Evolutionary conservation across 805 yeast species (phyloP).

Genomic region (Candida maris): DNA sequence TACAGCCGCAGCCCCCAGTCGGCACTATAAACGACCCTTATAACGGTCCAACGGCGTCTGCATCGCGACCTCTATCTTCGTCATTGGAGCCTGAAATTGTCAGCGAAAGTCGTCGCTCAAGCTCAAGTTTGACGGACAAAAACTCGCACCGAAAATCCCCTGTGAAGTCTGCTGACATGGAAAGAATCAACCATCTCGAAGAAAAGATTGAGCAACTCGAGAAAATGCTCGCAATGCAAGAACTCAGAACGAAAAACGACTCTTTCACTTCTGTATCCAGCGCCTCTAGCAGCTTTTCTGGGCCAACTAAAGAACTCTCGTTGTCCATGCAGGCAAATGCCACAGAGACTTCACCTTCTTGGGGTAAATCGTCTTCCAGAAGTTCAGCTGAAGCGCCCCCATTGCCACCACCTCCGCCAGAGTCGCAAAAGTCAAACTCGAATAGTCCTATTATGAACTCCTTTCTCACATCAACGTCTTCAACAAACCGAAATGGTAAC

Average conservation of each 20-base stretch:
- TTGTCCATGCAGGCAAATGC: background rate
- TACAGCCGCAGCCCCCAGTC: too few species aligned
- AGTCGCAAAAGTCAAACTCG: conserved; percentile 20
- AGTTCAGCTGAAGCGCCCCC: conserved; percentile 21
- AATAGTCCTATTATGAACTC: conserved; percentile 25
- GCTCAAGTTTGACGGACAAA: background rate
- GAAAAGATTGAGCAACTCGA: conserved; percentile 31
- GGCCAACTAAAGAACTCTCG: conserved; percentile 3
- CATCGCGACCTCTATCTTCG: conserved; percentile 1
- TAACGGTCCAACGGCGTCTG: too few species aligned
- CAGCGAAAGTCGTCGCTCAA: background rate
- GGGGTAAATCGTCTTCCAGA: background rate
- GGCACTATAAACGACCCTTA: too few species aligned
- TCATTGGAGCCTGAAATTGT: background rate
- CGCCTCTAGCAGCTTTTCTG: conserved; percentile 3
- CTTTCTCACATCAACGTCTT: conserved; percentile 9
- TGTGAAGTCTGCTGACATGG: conserved; percentile 10
- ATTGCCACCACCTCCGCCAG: conserved; percentile 29
- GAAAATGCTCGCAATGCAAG: conserved; percentile 24
- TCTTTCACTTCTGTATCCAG: conserved; percentile 16
- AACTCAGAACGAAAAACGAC: conserved; percentile 11
- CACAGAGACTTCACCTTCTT: background rate
- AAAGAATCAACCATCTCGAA: conserved; percentile 28
- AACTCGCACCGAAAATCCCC: background rate
- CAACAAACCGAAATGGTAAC: conserved; percentile 1